Evolutionary conservation across 202 grass and related monocot species (phyloP), one percentile per base, ranked within the genome.

Genomic region (Panicum hallii): DNA sequence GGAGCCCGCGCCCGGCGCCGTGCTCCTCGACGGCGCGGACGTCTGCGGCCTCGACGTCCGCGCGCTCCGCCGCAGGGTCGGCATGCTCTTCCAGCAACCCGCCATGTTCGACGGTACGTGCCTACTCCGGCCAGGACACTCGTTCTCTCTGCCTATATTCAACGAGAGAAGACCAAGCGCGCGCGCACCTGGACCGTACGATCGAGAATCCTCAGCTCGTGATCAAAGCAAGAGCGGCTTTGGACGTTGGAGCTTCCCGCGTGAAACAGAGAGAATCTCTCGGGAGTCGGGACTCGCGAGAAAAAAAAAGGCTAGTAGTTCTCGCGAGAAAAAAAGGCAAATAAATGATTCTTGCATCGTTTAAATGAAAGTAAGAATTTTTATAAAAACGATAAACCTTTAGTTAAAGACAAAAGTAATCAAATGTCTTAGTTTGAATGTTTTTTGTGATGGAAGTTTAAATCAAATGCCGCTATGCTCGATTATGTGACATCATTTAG

Each of bases 81-180:
- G 93, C 70, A 98, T 98, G 95, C 95, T 98, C 74, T 98, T 98
- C 90, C 95, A 98, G 86, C 84, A 89, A 28, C 95, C 95, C 3
- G 93, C 88, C 85, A 95, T 98, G 93, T 98, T 98, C 86, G 87
- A 95, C 23, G 95, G 95, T 98, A 80, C 53, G 76, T 0, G 0
- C 55, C n/a, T 8, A 22, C 20, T 22, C 56, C 56, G 9, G 56
- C n/a, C 9, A 4, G 9, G 4, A 26, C 56, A 26, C 9, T 60
- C 56, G 56, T 60, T 60, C n/a, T n/a, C n/a, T n/a, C n/a, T n/a
- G 19, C 19, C 19, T 17, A n/a, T 20, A 20, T n/a, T n/a, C 53
- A 7, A 57, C 54, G 54, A 57, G 46, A 48, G 11, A 13, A 0
- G 19, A 57, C 19, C 22, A 28, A 56, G 14, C n/a, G 20, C 7